phyloP scores from a whole-genome alignment of 2,329 filamentous ascomycete species.

The Ceratocystiopsis sp. region DNA sequence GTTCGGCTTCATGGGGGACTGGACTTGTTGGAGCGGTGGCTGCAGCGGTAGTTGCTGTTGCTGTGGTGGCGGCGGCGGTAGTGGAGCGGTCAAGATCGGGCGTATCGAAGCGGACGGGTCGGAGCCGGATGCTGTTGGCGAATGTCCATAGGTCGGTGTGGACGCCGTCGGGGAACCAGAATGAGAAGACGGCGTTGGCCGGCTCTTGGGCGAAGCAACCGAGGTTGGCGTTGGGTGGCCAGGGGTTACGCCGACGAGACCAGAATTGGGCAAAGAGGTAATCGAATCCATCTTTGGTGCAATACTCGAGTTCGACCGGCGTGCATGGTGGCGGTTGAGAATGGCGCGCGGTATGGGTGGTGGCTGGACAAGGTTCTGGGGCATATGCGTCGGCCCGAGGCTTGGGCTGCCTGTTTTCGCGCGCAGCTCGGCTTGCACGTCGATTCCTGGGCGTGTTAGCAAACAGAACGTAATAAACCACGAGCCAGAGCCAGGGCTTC shows the following conservation, averaged over 20 bases:
- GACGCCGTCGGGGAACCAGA: constrained; percentile 37
- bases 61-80: constrained; percentile 9
- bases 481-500: background rate
- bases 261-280: constrained; percentile 24
- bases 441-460: constrained; percentile 48
- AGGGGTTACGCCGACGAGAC: constrained; percentile 14
- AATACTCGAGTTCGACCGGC: constrained; percentile 56
- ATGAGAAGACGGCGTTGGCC: constrained; percentile 72
- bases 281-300: constrained; percentile 53
- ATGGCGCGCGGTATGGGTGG: constrained; percentile 67
- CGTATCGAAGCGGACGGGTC: constrained; percentile 27
- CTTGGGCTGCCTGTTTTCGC: constrained; percentile 82
- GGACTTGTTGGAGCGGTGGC: constrained; percentile 1
- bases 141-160: constrained; percentile 23
- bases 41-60: constrained; percentile 6
- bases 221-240: constrained; percentile 20
- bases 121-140: constrained; percentile 24
- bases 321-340: constrained; percentile 59
- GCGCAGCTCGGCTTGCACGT: constrained; percentile 89
- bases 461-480: background rate
- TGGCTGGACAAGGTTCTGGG: constrained; percentile 51
- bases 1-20: constrained; percentile 20
- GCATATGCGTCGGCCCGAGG: constrained; percentile 50
- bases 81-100: constrained; percentile 16
- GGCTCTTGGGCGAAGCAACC: constrained; percentile 51